Conservation (phyloP, 2,329 filamentous ascomycete genomes). For the Aspergillus fijiensis region DNA sequence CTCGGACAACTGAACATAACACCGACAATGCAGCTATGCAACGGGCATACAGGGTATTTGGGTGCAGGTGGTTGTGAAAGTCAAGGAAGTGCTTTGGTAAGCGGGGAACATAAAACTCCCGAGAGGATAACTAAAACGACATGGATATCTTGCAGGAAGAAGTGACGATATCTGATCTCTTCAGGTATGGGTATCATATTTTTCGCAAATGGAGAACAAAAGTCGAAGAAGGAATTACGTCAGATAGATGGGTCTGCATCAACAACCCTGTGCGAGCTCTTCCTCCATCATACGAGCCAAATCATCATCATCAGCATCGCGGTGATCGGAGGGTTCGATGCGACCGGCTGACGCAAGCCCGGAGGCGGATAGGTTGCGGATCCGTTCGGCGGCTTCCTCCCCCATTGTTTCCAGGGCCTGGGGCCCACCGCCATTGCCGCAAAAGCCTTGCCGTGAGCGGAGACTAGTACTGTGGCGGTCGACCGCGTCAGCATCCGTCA, state of each 20-base stretch:
- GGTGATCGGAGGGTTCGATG: neutral
- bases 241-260: slow-evolving; percentile 2
- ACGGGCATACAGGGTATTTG: slow-evolving; percentile 1
- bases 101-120: neutral
- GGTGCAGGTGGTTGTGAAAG: too few species aligned
- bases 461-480: neutral
- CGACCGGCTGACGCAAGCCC: slow-evolving; percentile 1
- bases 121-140: neutral
- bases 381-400: neutral
- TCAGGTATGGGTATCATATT: neutral
- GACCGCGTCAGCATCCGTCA: slow-evolving; percentile 16
- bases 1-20: neutral
- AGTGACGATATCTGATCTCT: neutral
- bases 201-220: neutral
- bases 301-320: slow-evolving; percentile 20
- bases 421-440: neutral
- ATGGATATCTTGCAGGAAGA: neutral
- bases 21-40: slow-evolving; percentile 5
- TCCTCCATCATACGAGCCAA: slow-evolving; percentile 27
- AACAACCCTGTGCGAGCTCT: slow-evolving; percentile 22
- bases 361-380: neutral
- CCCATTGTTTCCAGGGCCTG: slow-evolving; percentile 1
- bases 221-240: neutral
- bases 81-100: neutral
- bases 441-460: neutral